These are phyloP conservation scores for Fusarium burgessii DNA, from an alignment of 2,329 filamentous ascomycete species.

Conservation along the genomic window DNA sequence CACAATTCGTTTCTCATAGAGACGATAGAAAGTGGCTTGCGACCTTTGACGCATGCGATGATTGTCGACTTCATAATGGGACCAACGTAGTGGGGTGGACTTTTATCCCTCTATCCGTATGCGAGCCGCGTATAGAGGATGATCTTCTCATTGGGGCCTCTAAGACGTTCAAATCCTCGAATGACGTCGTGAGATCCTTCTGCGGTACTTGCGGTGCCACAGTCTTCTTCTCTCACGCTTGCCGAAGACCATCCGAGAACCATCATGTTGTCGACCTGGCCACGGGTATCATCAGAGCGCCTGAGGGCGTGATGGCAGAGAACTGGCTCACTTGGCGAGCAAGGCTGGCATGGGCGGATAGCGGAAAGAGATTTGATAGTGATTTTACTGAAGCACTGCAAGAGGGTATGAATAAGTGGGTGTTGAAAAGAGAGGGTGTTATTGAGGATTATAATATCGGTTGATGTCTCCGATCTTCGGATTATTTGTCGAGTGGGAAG, in stretches of 20 bases:
- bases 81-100: conserved; percentile 58
- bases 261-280: conserved; percentile 57
- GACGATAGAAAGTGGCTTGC: conserved; percentile 59
- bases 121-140: conserved; percentile 53
- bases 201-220: conserved; percentile 62
- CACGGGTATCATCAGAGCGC: conserved; percentile 58
- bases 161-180: conserved; percentile 57
- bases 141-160: conserved; percentile 58
- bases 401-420: conserved; percentile 56
- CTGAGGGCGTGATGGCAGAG: conserved; percentile 58
- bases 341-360: conserved; percentile 49
- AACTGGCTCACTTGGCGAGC: conserved; percentile 62
- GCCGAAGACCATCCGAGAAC: conserved; percentile 46
- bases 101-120: conserved; percentile 53
- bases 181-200: conserved; percentile 56
- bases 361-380: conserved; percentile 53
- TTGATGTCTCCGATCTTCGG: conserved; percentile 39
- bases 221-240: conserved; percentile 51
- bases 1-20: conserved; percentile 51
- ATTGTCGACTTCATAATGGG: conserved; percentile 59
- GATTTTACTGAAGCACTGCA: conserved; percentile 52
- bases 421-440: conserved; percentile 51
- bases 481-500: conserved; percentile 22
- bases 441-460: conserved; percentile 46
- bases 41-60: conserved; percentile 56